Base-by-base conservation (phyloP, 257 asterid species). In the Gentiana macrophylla region DNA sequence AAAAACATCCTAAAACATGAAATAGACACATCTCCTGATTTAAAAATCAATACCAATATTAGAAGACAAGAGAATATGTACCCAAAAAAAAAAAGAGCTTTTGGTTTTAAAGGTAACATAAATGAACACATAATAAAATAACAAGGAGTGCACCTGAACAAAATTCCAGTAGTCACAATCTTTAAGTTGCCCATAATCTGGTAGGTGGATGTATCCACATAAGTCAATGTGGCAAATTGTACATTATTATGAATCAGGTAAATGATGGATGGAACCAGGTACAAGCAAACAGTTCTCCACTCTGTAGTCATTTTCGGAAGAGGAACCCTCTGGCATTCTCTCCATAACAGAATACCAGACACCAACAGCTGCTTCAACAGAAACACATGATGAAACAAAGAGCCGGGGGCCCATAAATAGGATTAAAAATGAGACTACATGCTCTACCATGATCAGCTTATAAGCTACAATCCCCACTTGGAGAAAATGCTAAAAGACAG, bases 171-270 rank as follows among this genome's bases (percentile, higher is more conserved):
- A 8, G 99, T 88, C 32, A 92, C 94, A 53, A 88, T 92, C 86
- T 92, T 92, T 67, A 88, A 72, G 79, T 92, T 92, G 12, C 98
- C 97, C 95, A 92, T 78, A 52, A 92, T 92, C 73, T 92, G 98
- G 71, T 92, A 88, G 1, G 95, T 88, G 47, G 94, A 88, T 61
- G 99, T 80, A 72, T 92, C 99, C 50, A 88, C 97, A 66, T 83
- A 92, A 24, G 95, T 88, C 77, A 92, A 67, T 12, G 99, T 92
- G 54, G 99, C 97, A 74, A 92, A 92, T 79, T 92, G 99, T 45
- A 92, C 94, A 68, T 92, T 92, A 80, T 92, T 92, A 81, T 92
- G 99, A 63, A 92, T 64, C 53, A 92, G 94, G 82, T 92, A 92
- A 70, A 92, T 92, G 76, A 92, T 70, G 7, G 97, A 92, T 0